phyloP scores from a whole-genome alignment of 2,329 filamentous ascomycete genomes.

The Ceratocystiopsis brevicomis region DNA sequence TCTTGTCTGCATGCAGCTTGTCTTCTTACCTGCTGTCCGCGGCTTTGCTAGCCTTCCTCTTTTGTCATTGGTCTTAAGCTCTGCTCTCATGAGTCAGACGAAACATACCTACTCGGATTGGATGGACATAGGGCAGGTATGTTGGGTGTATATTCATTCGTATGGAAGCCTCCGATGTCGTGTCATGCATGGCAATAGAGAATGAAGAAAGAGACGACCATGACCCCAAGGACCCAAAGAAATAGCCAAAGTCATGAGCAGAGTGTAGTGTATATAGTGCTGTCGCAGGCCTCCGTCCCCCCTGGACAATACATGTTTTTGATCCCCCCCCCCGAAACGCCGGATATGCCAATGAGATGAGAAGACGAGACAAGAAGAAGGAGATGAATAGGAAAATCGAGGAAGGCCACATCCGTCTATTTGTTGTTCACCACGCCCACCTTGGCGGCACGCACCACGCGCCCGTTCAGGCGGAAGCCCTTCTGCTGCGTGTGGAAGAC shows the following conservation, averaged over 20 bases:
- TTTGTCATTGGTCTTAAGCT: too few relatives aligned
- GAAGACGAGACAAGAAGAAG: background rate
- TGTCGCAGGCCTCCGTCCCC: background rate
- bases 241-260: conserved; percentile 5
- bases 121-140: too few relatives aligned
- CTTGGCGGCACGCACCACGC: conserved; percentile 79
- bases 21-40: too few relatives aligned
- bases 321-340: conserved; percentile 4
- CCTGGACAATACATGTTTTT: background rate
- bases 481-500: conserved; percentile 91
- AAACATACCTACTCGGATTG: too few relatives aligned
- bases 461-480: conserved; percentile 84
- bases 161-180: too few relatives aligned
- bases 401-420: conserved; percentile 7
- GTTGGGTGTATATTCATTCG: too few relatives aligned
- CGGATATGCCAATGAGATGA: conserved; percentile 2
- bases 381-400: background rate
- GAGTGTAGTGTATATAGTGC: conserved; percentile 5
- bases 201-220: too few relatives aligned
- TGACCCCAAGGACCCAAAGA: too few relatives aligned
- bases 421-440: conserved; percentile 86
- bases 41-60: too few relatives aligned
- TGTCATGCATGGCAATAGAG: too few relatives aligned
- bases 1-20: too few relatives aligned
- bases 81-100: too few relatives aligned